Base-by-base conservation (phyloP, 441 rosid species). In the Hura crepitans region DNA sequence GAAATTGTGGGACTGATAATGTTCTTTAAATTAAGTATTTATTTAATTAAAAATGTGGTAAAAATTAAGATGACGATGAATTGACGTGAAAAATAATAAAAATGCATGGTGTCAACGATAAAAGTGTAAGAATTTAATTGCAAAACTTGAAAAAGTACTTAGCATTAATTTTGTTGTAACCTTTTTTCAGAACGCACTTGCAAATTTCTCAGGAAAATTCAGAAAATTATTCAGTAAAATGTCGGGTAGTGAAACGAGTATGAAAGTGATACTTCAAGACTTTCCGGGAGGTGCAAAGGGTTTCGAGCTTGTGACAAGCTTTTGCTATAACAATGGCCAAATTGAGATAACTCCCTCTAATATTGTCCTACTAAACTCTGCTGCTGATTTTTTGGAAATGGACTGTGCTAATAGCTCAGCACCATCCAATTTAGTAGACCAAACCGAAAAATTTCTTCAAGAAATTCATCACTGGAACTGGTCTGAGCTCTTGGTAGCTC, bases 281-380 rank as follows among this genome's bases (percentile, higher is more conserved):
- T 86, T 86, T 51, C 91, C 86, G 0, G 89, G 90, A 59, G 93
- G 87, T 1, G 78, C 83, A 17, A 73, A 76, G 50, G 86, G 88
- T 27, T 85, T 88, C 55, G 91, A 86, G 78, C 89, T 85, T 15
- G 39, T 86, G 45, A 71, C 83, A 39, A 80, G 80, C 72, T 85
- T 81, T 65, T 86, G 87, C 78, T 81, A 82, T 76, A 80, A 66
- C 76, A 74, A 75, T 66, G 89, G 88, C 17, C 39, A 46, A 37
- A 68, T 67, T 15, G 68, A 74, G 63, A 77, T 85, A 43, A 81
- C 80, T 31, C 79, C 86, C 8, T 69, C 70, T 18, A 83, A 84
- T 64, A 14, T 76, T 7, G 80, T 80, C 61, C 73, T 82, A 13
- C 76, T 88, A 51, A 69, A 75, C 39, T 61, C 61, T 5, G 89